phyloP scores from a whole-genome alignment of 208 protist genomes.

The Crithidia thermophila region DNA sequence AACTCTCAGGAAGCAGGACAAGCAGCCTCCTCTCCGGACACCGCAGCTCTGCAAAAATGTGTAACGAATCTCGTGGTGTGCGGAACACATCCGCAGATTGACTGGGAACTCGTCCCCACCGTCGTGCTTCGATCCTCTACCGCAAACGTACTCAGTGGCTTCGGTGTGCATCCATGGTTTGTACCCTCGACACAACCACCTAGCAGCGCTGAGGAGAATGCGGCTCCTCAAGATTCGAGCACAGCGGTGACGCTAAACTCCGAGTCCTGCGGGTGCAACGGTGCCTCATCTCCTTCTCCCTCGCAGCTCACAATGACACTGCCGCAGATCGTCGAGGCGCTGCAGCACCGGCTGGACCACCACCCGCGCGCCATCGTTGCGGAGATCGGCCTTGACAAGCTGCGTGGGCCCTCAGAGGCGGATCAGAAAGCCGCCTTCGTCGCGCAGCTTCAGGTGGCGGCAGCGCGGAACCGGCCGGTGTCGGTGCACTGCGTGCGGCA shows the following conservation, averaged over 20 bases:
- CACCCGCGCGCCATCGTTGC: slow-evolving; percentile 70
- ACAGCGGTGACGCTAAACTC: too few relatives aligned
- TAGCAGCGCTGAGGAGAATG: too few relatives aligned
- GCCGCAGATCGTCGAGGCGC: slow-evolving; percentile 30
- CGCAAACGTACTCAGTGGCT: slow-evolving; percentile 38
- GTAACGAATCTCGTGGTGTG: slow-evolving; percentile 48
- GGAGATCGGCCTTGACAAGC: slow-evolving; percentile 88
- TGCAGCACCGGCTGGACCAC: slow-evolving; percentile 42
- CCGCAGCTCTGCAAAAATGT: neutral
- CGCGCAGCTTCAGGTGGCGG: slow-evolving; percentile 66
- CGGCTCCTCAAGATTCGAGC: too few relatives aligned
- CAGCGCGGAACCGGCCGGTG: slow-evolving; percentile 55
- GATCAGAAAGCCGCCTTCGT: slow-evolving; percentile 52
- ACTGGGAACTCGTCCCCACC: slow-evolving; percentile 49
- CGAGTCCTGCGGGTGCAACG: slow-evolving; percentile 7
- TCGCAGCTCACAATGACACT: neutral
- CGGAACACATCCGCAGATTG: slow-evolving; percentile 74
- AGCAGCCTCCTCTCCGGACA: neutral
- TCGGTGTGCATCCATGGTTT: slow-evolving; percentile 86
- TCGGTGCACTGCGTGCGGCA: slow-evolving; percentile 86
- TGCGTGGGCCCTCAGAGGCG: slow-evolving; percentile 49
- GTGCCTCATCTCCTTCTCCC: neutral
- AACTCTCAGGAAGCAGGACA: neutral
- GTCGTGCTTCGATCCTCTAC: neutral
- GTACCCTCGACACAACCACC: slow-evolving; percentile 16